A percentile compares a stretch with the other conserved stretches of the same genome.
Evolutionary conservation across 345 rosid genomes (phyloP).

Genomic region (Carallia pectinifolia): DNA sequence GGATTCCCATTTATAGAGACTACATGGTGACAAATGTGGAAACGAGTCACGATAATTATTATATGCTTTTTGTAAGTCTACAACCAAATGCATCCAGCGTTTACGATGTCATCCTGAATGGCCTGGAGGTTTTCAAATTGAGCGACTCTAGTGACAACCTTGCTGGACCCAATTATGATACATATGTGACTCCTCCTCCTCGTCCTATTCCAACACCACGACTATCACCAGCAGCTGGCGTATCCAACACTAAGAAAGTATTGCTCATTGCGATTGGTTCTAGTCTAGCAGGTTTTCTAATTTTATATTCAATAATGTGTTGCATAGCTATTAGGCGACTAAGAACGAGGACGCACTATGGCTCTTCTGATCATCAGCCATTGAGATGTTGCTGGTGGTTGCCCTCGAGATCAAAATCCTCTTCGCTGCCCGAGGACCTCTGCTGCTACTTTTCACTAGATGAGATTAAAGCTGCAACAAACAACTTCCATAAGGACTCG

Average conservation of each 20-base stretch:
- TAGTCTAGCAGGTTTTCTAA: neutral
- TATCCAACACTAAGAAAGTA: neutral
- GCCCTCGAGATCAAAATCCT: neutral
- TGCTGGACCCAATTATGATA: neutral
- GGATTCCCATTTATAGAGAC: too few species aligned
- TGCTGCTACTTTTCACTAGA: neutral
- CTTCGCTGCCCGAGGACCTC: neutral
- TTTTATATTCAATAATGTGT: neutral
- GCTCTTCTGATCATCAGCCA: neutral
- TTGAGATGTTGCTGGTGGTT: neutral
- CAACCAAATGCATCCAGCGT: neutral
- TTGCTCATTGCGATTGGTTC: neutral
- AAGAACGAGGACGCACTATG: neutral
- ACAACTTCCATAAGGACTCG: neutral
- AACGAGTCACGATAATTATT: neutral
- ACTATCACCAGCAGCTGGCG: neutral
- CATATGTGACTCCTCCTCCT: neutral
- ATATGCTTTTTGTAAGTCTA: neutral
- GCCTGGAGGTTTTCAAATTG: conserved; percentile 4
- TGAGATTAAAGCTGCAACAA: neutral
- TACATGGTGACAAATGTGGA: too few species aligned
- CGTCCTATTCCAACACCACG: neutral
- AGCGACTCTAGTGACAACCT: neutral
- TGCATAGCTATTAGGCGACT: neutral
- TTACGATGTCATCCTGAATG: conserved; percentile 1